Evolutionary conservation across 2,329 filamentous ascomycete species (phyloP), one percentile per base, ranked within the genome.

Genomic region (Pseudogymnoascus sp.): DNA sequence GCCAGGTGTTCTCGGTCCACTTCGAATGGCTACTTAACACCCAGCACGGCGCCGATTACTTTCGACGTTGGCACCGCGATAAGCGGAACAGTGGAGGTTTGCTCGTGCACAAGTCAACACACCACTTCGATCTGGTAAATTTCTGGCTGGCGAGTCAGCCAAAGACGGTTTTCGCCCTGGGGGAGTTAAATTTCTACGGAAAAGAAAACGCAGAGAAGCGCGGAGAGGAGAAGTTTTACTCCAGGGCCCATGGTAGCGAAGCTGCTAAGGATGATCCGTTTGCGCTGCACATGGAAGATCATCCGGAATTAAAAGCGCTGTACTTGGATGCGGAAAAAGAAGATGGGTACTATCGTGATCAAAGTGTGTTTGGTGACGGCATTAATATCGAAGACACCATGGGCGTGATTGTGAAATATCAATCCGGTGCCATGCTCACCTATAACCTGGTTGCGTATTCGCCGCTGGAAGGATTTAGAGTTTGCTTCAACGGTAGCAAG

Each of bases 311-410:
- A 21, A 84, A 82, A 72, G 78, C 76, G 3, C 77, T 86, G 76
- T 86, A 86, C 63, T 77, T 84, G 0, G 82, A 85, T 36, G 83
- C 84, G 0, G 84, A 87, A 74, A 79, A 86, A 62, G 84, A 87
- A 67, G 84, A 87, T 65, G 77, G 77, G 13, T 87, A 87, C 66
- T 78, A 82, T 64, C 79, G 84, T 0, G 84, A 87, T 67, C 83
- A 85, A 71, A 84, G 79, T 65, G 82, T 85, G 0, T 86, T 87
- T 61, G 77, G 81, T 0, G 84, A 87, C 63, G 84, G 84, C 1
- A 85, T 87, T 61, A 85, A 77, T 65, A 86, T 86, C 63, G 83
- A 87, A 69, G 84, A 87, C 67, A 86, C 83, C 0, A 84, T 86
- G 82, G 82, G 77, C 39, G 72, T 86, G 25, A 74, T 87, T 52